Base-by-base conservation (phyloP, 768 basidiomycete genomes). In the Suillus subalutaceus region DNA sequence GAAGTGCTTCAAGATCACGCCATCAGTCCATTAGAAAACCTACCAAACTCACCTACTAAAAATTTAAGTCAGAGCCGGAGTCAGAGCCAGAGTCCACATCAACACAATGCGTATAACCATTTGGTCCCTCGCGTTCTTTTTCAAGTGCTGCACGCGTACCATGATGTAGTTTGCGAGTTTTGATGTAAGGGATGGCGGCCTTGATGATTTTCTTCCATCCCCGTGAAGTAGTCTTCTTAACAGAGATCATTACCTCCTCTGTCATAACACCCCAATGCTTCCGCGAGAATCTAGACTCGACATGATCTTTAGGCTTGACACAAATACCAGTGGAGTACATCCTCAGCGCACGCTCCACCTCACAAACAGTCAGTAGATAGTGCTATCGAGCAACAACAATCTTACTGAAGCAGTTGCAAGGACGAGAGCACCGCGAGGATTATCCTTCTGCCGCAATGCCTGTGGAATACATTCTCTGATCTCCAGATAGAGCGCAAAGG, bases 161-260 rank as follows among this genome's bases (percentile, higher is more conserved):
- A 50, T 23, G 48, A 50, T 23, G n/a, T 13, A 12, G 10, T 23
- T 23, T 23, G 48, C 48, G 48, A 50, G 48, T 3, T 50, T 12
- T 50, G n/a, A 13, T 50, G 48, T 50, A 50, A 50, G n/a, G 48
- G n/a, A 50, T 50, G 13, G 48, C 48, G 12, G 48, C 48, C n/a
- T 50, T 50, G 23, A 50, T 50, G 48, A 23, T 50, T 50, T 50
- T 50, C 23, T 23, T 50, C 48, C 48, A 50, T 50, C 48, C 48
- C 48, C 48, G 48, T 50, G 48, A 23, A 23, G 23, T 23, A 50
- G 48, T 50, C 48, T 50, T 50, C 48, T 23, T 50, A 13, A 50
- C 48, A 50, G 48, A 50, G 5, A 50, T 23, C 48, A 23, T 50
- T 23, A 50, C 48, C 12, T 50, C n/a, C n/a, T 50, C 48, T 13